A percentile compares a stretch with the other conserved stretches of the same genome.
Conservation (phyloP, 331 rosid species). For the Dryas integrifolia region DNA sequence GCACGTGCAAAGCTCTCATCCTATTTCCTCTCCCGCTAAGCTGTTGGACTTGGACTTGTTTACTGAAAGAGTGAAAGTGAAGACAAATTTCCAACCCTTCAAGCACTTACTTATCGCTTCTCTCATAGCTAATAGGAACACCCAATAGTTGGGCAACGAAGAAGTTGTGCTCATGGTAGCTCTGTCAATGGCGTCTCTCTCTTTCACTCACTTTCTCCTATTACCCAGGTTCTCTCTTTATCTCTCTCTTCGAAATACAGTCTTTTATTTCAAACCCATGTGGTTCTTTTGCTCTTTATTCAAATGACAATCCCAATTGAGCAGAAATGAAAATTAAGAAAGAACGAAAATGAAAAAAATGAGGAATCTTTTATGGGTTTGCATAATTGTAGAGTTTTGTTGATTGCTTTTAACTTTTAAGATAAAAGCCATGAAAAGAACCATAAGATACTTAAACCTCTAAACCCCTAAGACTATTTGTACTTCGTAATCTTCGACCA, state of each 20-base stretch:
- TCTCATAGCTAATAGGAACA: slow-evolving; percentile 34
- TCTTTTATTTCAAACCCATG: not conserved
- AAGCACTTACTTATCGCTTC: not conserved
- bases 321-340: slow-evolving; percentile 1
- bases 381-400: not conserved
- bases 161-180: slow-evolving; percentile 16
- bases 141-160: slow-evolving; percentile 12
- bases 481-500: not conserved
- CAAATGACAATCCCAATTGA: not conserved
- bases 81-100: not conserved
- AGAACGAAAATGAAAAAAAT: not conserved
- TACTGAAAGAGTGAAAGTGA: not conserved
- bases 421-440: slow-evolving; percentile 7
- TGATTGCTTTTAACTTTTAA: slow-evolving; percentile 3
- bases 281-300: not conserved
- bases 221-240: slow-evolving; percentile 60
- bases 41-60: not conserved
- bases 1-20: slow-evolving; percentile 10
- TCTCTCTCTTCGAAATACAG: not conserved
- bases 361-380: slow-evolving; percentile 7
- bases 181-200: slow-evolving; percentile 55
- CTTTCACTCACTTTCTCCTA: slow-evolving; percentile 56
- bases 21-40: slow-evolving; percentile 8
- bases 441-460: slow-evolving; percentile 10
- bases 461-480: slow-evolving; percentile 20